phyloP scores from a whole-genome alignment of 208 protist species.

The Crithidia acanthocephali region DNA sequence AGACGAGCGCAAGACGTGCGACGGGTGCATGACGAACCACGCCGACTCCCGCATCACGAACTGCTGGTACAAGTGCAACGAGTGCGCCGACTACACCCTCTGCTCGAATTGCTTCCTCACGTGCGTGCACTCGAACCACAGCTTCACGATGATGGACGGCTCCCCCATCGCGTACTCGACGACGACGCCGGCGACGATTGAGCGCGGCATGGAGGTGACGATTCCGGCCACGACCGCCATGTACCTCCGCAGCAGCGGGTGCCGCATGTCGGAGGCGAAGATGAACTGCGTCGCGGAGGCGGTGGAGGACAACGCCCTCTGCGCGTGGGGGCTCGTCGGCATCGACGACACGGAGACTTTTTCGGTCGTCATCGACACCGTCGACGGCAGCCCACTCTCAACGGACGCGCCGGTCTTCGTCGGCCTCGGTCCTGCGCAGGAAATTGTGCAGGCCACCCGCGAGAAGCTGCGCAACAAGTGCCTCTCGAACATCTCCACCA shows the following conservation, averaged over 20 bases:
- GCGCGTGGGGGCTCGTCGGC: constrained; percentile 82
- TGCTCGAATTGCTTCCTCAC: constrained; percentile 80
- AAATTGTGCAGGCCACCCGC: constrained; percentile 67
- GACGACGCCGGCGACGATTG: constrained; percentile 45
- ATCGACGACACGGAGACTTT: constrained; percentile 43
- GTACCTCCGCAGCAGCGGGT: constrained; percentile 86
- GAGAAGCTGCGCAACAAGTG: constrained; percentile 74
- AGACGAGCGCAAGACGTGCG: constrained; percentile 67
- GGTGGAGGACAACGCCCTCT: constrained; percentile 68
- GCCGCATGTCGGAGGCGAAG: constrained; percentile 63
- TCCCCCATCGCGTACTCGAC: constrained; percentile 58
- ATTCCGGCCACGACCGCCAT: constrained; percentile 62
- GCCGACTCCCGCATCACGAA: constrained; percentile 49
- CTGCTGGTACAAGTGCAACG: constrained; percentile 91
- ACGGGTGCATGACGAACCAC: constrained; percentile 70
- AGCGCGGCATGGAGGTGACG: constrained; percentile 72
- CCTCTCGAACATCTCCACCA: constrained; percentile 36
- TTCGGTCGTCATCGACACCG: constrained; percentile 70
- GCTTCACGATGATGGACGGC: constrained; percentile 85
- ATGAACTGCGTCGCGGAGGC: constrained; percentile 83
- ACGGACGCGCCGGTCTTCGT: constrained; percentile 72
- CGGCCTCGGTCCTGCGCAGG: constrained; percentile 62
- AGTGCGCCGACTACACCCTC: constrained; percentile 89
- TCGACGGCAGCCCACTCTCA: constrained; percentile 58
- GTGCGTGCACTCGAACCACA: constrained; percentile 85